phyloP scores from a whole-genome alignment of 75 land plant species.

The Sequoia sempervirens region DNA sequence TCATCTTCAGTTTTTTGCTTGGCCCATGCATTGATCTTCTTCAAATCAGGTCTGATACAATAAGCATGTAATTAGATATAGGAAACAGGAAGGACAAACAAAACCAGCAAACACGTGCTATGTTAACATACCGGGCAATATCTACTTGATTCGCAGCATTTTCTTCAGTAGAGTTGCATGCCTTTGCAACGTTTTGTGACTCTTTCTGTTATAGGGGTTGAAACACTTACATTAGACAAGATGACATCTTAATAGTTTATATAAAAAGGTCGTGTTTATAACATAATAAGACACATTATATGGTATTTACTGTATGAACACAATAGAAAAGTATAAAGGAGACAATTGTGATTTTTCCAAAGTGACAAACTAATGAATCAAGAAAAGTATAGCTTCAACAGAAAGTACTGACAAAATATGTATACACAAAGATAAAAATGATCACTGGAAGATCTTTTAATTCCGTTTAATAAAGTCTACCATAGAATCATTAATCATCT shows the following conservation, averaged over 20 bases:
- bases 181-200: not conserved
- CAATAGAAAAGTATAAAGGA: not conserved
- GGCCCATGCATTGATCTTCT: not conserved
- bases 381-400: not conserved
- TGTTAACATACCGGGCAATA: not conserved
- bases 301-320: not conserved
- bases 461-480: not conserved
- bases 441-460: not conserved
- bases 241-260: not conserved
- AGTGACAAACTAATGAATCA: not conserved
- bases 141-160: not conserved
- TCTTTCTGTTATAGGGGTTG: not conserved
- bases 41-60: conserved; percentile 10
- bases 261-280: not conserved
- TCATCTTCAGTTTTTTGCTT: conserved; percentile 32
- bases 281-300: not conserved
- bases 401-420: not conserved
- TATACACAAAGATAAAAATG: not conserved
- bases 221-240: conserved; percentile 3
- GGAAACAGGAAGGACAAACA: not conserved
- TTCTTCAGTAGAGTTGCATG: not conserved
- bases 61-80: not conserved
- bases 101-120: not conserved
- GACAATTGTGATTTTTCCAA: not conserved
- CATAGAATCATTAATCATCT: not conserved